These are phyloP conservation scores for Fusarium sp. DNA, from an alignment of 2,329 filamentous ascomycete genomes.

Conservation along the genomic window DNA sequence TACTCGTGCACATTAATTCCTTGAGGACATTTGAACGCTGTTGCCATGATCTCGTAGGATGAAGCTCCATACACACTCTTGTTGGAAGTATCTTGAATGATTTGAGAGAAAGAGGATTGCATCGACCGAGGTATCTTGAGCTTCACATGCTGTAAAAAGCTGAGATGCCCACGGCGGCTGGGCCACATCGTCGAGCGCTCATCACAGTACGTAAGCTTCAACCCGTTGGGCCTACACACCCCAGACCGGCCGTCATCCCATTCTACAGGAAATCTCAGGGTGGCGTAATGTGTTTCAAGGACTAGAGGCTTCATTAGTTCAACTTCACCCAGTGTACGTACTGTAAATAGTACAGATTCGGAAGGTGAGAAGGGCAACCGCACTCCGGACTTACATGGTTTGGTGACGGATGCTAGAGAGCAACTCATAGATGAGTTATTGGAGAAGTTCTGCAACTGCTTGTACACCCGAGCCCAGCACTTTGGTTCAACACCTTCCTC, in stretches of 20 bases:
- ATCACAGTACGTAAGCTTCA: slow-evolving; percentile 40
- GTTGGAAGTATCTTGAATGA: slow-evolving; percentile 32
- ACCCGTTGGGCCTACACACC: slow-evolving; percentile 43
- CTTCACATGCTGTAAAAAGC: slow-evolving; percentile 40
- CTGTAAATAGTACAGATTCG: not conserved
- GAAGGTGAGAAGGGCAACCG: not conserved
- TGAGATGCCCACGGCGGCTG: slow-evolving; percentile 28
- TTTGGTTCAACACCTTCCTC: slow-evolving; percentile 36
- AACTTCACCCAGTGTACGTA: not conserved
- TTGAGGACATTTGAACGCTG: slow-evolving; percentile 61
- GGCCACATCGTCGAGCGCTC: slow-evolving; percentile 33
- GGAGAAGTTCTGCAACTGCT: slow-evolving; percentile 36
- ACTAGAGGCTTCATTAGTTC: slow-evolving; percentile 23
- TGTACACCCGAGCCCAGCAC: slow-evolving; percentile 44
- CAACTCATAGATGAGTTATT: slow-evolving; percentile 32
- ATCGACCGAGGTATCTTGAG: slow-evolving; percentile 34
- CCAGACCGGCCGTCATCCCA: slow-evolving; percentile 45
- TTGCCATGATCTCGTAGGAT: slow-evolving; percentile 67
- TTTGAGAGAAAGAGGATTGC: slow-evolving; percentile 25
- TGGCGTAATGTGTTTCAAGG: slow-evolving; percentile 45
- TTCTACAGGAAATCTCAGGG: slow-evolving; percentile 45
- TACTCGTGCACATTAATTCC: slow-evolving; percentile 65
- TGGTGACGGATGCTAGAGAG: slow-evolving; percentile 48
- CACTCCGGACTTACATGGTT: slow-evolving; percentile 45
- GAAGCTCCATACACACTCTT: slow-evolving; percentile 56